These are phyloP conservation scores for Westerdykella ornata DNA, from an alignment of 2,329 filamentous ascomycete species.

Conservation along the genomic window DNA sequence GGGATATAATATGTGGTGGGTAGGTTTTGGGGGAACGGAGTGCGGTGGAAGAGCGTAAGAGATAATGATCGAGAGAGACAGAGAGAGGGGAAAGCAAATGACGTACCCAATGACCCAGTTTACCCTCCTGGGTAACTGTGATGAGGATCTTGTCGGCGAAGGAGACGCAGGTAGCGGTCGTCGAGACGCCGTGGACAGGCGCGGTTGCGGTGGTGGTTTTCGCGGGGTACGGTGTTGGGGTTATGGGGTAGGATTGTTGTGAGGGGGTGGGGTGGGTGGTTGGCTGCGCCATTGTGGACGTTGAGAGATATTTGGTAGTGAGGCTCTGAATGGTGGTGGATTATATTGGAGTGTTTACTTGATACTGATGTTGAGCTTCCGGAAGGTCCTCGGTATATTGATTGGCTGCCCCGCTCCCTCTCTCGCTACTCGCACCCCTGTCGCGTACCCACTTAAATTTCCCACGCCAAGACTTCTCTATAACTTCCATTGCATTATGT, in stretches of 20 bases:
- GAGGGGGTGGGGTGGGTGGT: background rate
- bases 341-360: too few relatives aligned
- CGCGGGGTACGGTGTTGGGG: slow-evolving; percentile 58
- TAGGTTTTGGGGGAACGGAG: slow-evolving; percentile 1
- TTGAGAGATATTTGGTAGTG: background rate
- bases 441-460: too few relatives aligned
- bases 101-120: slow-evolving; percentile 83
- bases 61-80: background rate
- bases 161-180: slow-evolving; percentile 63
- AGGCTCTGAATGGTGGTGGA: too few relatives aligned
- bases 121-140: slow-evolving; percentile 78
- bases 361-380: too few relatives aligned
- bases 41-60: too few relatives aligned
- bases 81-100: too few relatives aligned
- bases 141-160: slow-evolving; percentile 90
- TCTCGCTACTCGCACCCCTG: too few relatives aligned
- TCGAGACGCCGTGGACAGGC: slow-evolving; percentile 52
- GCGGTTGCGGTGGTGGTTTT: slow-evolving; percentile 53
- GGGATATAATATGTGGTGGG: too few relatives aligned
- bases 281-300: background rate
- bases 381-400: too few relatives aligned
- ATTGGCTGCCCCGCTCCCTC: too few relatives aligned
- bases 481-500: too few relatives aligned
- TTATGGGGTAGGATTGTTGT: slow-evolving; percentile 18
- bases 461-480: background rate